Evolutionary conservation across 2,329 filamentous ascomycete genomes (phyloP).

Genomic region (Colletotrichum higginsianum): DNA sequence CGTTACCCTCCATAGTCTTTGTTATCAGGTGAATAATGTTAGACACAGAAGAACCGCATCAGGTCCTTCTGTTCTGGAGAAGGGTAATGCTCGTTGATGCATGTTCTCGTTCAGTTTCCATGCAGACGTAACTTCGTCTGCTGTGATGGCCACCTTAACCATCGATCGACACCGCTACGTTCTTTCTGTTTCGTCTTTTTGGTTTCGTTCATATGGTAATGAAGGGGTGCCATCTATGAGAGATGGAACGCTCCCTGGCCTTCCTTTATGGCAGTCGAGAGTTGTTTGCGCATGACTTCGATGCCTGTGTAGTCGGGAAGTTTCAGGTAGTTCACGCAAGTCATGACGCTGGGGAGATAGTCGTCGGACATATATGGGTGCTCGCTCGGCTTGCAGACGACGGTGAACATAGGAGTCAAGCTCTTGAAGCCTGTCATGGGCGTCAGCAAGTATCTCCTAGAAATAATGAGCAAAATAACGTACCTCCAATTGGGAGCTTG

Average conservation of each 20-base stretch:
- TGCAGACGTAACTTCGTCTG: slow-evolving; percentile 1
- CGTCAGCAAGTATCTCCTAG: slow-evolving; percentile 17
- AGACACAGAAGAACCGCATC: neutral
- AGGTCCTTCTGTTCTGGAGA: slow-evolving; percentile 4
- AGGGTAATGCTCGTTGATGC: slow-evolving; percentile 20
- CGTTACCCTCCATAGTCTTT: slow-evolving; percentile 34
- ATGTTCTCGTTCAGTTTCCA: slow-evolving; percentile 13
- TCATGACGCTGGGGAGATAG: slow-evolving; percentile 99
- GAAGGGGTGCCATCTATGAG: slow-evolving; percentile 68
- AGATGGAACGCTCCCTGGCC: slow-evolving; percentile 98
- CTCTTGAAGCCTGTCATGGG: slow-evolving; percentile 85
- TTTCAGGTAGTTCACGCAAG: slow-evolving; percentile 99
- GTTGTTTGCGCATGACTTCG: slow-evolving; percentile 81
- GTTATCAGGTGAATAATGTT: slow-evolving; percentile 25
- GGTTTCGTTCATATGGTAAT: neutral
- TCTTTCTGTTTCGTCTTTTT: neutral
- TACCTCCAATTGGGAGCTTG: slow-evolving; percentile 97
- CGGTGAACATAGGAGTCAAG: slow-evolving; percentile 97
- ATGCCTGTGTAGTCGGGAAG: slow-evolving; percentile 92
- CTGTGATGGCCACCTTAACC: slow-evolving; percentile 3
- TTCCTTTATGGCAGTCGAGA: slow-evolving; percentile 90
- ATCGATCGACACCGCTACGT: slow-evolving; percentile 7
- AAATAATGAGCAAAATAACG: slow-evolving; percentile 50
- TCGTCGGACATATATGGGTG: slow-evolving; percentile 94
- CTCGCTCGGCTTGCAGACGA: slow-evolving; percentile 99